phyloP scores from a whole-genome alignment of 164 flowering plant species.

The Liriodendron chinense region DNA sequence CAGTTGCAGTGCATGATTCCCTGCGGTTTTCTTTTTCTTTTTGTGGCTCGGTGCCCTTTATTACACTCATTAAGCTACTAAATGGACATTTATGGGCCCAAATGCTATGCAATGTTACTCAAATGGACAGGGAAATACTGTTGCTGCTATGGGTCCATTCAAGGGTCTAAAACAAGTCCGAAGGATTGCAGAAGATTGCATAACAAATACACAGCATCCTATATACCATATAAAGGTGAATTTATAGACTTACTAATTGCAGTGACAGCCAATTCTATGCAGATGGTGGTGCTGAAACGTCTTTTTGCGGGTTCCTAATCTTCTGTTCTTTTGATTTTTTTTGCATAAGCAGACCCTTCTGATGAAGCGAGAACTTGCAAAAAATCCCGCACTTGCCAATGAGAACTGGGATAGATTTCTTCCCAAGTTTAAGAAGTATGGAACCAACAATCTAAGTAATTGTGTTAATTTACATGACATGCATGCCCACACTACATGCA shows the following conservation, averaged over 20 bases:
- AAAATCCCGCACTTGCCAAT: constrained; percentile 68
- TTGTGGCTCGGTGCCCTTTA: neutral
- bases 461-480: neutral
- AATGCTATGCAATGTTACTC: constrained; percentile 4
- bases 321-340: neutral
- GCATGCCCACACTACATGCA: neutral
- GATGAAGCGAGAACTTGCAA: constrained; percentile 82
- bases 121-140: constrained; percentile 72
- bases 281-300: neutral
- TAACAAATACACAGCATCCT: constrained; percentile 80
- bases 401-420: constrained; percentile 98
- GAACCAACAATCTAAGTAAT: neutral
- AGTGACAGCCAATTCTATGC: neutral
- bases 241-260: neutral
- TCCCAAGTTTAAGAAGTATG: constrained; percentile 90
- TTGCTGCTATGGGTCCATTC: constrained; percentile 93
- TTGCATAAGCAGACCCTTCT: constrained; percentile 53
- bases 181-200: constrained; percentile 88
- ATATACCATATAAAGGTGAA: constrained; percentile 77
- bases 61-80: neutral
- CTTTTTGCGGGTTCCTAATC: neutral
- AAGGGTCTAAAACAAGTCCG: constrained; percentile 91
- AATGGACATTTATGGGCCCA: neutral
- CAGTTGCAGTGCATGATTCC: neutral
- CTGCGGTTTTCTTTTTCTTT: neutral